Evolutionary conservation across 805 yeast genomes (phyloP).

Genomic region (Kodamaea kaohsiungensis): DNA sequence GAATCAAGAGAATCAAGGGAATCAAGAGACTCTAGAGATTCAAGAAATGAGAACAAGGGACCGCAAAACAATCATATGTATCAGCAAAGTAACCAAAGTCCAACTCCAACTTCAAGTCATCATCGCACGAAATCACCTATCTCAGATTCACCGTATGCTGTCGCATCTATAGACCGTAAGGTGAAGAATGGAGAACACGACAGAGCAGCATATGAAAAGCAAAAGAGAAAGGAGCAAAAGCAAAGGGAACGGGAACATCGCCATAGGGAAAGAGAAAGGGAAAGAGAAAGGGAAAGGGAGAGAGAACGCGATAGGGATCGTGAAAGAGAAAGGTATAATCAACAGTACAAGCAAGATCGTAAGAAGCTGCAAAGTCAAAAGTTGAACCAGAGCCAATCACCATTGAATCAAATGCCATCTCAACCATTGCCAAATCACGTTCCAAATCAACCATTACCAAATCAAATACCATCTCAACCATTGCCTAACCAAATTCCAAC

Average conservation of each 20-base stretch:
- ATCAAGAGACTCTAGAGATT: conserved; percentile 7
- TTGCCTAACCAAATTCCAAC: background rate
- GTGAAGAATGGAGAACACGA: background rate
- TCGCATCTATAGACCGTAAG: background rate
- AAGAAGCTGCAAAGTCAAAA: background rate
- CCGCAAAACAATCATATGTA: background rate
- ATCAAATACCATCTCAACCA: background rate
- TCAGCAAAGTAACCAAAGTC: background rate
- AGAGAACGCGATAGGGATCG: conserved; percentile 4
- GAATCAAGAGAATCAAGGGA: conserved; percentile 2
- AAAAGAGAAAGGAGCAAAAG: background rate
- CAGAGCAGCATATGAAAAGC: conserved; percentile 1
- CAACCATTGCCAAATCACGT: background rate
- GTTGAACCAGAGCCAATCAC: background rate
- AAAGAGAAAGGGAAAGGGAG: conserved; percentile 5
- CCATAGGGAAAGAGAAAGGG: background rate
- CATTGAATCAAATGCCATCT: background rate
- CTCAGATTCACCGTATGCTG: conserved; percentile 4
- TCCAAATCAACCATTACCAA: background rate
- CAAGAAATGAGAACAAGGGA: background rate
- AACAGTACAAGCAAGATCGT: background rate
- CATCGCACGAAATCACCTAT: background rate
- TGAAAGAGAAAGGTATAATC: background rate
- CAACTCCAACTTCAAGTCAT: background rate
- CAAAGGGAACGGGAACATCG: conserved; percentile 1